Percentiles rank a stretch among this genome's conserved stretches.
Evolutionary conservation across 2,329 filamentous ascomycete genomes (phyloP).

Genomic region (Hypoxylon sp.): DNA sequence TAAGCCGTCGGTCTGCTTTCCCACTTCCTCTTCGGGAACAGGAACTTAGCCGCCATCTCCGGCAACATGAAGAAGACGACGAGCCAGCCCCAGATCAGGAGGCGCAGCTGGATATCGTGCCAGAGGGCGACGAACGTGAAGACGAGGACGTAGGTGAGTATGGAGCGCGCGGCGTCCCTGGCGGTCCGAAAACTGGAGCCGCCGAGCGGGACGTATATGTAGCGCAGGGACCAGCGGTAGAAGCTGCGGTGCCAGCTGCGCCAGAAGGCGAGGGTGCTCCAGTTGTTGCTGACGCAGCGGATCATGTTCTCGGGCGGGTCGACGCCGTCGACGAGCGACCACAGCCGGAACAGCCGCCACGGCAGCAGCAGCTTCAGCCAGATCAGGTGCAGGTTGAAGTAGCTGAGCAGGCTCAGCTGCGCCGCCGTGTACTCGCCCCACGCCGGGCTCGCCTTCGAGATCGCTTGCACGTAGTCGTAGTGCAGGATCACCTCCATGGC

Average conservation of each 20-base stretch:
- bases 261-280: slow-evolving; percentile 93
- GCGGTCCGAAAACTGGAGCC: slow-evolving; percentile 70
- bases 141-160: slow-evolving; percentile 84
- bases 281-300: slow-evolving; percentile 95
- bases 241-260: slow-evolving; percentile 95
- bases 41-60: slow-evolving; percentile 78
- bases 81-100: slow-evolving; percentile 97
- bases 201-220: slow-evolving; percentile 93
- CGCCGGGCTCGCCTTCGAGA: slow-evolving; percentile 82
- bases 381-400: slow-evolving; percentile 96
- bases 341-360: slow-evolving; percentile 99
- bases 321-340: slow-evolving; percentile 89
- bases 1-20: slow-evolving; percentile 78
- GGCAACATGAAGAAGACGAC: slow-evolving; percentile 94
- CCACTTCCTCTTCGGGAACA: slow-evolving; percentile 84
- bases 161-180: slow-evolving; percentile 67
- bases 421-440: slow-evolving; percentile 89
- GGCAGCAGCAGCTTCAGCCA: slow-evolving; percentile 98
- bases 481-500: slow-evolving; percentile 94
- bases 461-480: slow-evolving; percentile 93
- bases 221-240: slow-evolving; percentile 94
- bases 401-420: slow-evolving; percentile 90
- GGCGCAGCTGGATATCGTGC: slow-evolving; percentile 94
- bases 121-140: slow-evolving; percentile 98
- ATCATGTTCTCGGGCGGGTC: slow-evolving; percentile 99